Evolutionary conservation across 2,329 filamentous ascomycete species (phyloP), one percentile per base, ranked within the genome.

Genomic region (Pseudogymnoascus sp.): DNA sequence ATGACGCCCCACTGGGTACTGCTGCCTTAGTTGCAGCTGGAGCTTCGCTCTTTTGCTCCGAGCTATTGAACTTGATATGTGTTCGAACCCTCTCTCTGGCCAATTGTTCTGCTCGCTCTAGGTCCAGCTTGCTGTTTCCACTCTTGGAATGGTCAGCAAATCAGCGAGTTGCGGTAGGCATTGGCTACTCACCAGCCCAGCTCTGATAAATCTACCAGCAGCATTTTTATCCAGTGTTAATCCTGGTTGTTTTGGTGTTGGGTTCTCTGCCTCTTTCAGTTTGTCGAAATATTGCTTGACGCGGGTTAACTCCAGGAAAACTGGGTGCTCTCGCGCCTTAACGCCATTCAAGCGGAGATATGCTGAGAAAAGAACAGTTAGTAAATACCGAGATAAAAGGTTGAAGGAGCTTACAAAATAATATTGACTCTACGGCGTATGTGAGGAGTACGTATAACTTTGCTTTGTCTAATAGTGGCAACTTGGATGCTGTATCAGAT

Each of bases 241-340:
- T 76, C 80, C 62, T 74, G 69, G 39, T 73, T 80, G 79, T 68
- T 82, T 77, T 59, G 76, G 73, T 3, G 80, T 79, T 1, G 82
- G 81, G 5, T 77, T 80, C 73, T 96, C 91, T 2, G 84, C 81
- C 12, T 79, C 77, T 70, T 94, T 90, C 71, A 97, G 92, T 76
- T 97, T 99, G 62, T 82, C 84, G 74, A 96, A 95, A 73, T 97
- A 97, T 70, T 91, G 88, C 72, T 86, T 90, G 59, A 97, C 86
- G 60, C 94, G 85, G 61, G 84, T 86, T 63, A 99, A 81, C 76
- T 99, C 94, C 61, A 81, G 81, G 74, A 90, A 94, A 61, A 99
- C 83, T 26, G 89, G 82, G 71, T 97, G 92, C 58, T 88, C 80
- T 71, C 88, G 90, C n/a, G 89, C 86, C 69, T 96, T 82, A 28